phyloP scores from a whole-genome alignment of 2,329 filamentous ascomycete genomes.

The Microdochium bolleyi region DNA sequence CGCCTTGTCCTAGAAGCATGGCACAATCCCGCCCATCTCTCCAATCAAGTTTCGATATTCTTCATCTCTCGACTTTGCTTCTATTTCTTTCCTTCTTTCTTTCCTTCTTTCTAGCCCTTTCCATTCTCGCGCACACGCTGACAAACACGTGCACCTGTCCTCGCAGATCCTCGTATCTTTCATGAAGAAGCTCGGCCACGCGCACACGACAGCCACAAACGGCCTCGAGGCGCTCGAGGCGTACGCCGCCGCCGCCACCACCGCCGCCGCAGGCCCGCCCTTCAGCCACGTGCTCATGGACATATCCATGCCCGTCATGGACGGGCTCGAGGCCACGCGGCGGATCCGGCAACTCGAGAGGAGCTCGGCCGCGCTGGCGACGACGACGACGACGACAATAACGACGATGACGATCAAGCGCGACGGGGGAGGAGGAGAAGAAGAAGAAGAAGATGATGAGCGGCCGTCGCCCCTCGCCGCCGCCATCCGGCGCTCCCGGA shows the following conservation, averaged over 20 bases:
- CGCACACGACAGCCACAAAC: constrained; percentile 23
- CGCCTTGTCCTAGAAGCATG: no score
- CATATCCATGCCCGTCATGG: constrained; percentile 47
- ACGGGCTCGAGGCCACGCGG: constrained; percentile 39
- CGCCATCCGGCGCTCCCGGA: background rate
- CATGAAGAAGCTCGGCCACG: constrained; percentile 20
- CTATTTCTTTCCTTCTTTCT: no score
- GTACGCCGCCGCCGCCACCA: constrained; percentile 15
- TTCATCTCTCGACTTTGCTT: no score
- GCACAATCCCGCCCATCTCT: no score
- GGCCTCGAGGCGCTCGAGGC: constrained; percentile 27
- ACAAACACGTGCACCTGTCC: background rate
- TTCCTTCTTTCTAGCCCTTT: no score
- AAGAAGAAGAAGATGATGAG: no score
- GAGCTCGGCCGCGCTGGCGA: background rate
- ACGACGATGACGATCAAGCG: background rate
- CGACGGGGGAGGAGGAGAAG: background rate
- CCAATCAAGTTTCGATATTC: no score
- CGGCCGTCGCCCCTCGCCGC: no score
- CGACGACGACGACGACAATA: background rate
- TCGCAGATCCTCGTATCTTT: constrained; percentile 18
- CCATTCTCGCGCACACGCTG: background rate
- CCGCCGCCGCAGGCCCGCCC: no score
- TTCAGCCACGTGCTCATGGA: constrained; percentile 35
- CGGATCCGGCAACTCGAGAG: constrained; percentile 40